These are phyloP conservation scores for Aspergillus sp. DNA, from an alignment of 2,329 filamentous ascomycete species.

Conservation along the genomic window DNA sequence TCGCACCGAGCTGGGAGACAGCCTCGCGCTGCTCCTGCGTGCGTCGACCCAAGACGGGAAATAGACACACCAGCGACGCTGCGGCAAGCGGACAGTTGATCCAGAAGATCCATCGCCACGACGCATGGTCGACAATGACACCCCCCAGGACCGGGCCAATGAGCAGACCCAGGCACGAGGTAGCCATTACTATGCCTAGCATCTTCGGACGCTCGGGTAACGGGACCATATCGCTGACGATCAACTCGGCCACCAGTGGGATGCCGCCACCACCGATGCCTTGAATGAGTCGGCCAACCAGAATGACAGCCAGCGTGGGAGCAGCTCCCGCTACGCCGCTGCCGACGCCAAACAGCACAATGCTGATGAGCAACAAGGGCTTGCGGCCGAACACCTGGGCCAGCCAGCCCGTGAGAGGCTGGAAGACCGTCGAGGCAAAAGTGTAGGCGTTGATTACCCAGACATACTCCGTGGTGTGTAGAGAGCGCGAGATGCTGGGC, in stretches of 20 bases:
- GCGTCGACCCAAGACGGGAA: neutral
- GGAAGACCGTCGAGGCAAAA: conserved; percentile 4
- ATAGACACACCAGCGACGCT: conserved; percentile 19
- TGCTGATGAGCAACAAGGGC: conserved; percentile 36
- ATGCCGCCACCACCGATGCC: conserved; percentile 46
- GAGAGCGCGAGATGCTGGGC: conserved; percentile 7
- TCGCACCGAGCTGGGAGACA: neutral
- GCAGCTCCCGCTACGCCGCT: conserved; percentile 36
- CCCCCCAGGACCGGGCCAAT: conserved; percentile 29
- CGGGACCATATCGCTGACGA: conserved; percentile 41
- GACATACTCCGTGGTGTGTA: conserved; percentile 8
- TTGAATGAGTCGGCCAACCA: conserved; percentile 37
- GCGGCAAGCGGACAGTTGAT: conserved; percentile 26
- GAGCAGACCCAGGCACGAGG: conserved; percentile 24
- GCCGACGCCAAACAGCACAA: conserved; percentile 44
- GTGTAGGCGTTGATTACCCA: conserved; percentile 11
- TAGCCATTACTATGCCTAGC: conserved; percentile 19
- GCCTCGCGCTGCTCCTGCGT: neutral
- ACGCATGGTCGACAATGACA: conserved; percentile 21
- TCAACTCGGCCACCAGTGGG: conserved; percentile 36
- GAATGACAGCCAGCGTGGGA: conserved; percentile 24
- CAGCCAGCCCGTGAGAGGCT: conserved; percentile 7
- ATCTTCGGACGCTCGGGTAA: conserved; percentile 26
- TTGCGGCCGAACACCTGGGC: conserved; percentile 42
- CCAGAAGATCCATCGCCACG: conserved; percentile 30